phyloP scores from a whole-genome alignment of 345 rosid species.

The Raphanus sativus region DNA sequence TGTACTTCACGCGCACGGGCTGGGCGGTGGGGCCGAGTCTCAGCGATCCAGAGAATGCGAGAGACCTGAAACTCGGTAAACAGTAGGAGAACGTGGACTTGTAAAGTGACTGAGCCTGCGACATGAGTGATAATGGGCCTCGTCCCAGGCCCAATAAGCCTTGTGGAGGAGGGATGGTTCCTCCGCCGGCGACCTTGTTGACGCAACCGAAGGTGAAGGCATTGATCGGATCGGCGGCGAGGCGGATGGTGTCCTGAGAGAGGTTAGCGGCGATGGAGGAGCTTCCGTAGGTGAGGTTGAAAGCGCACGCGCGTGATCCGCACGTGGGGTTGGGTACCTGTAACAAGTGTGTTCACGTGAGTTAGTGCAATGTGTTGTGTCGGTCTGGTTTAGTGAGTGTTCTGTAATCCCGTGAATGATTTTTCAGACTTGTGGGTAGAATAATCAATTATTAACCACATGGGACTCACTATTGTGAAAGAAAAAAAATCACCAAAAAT shows the following conservation, averaged over 20 bases:
- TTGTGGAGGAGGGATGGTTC: constrained; percentile 58
- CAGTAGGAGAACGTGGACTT: constrained; percentile 85
- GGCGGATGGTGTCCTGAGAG: constrained; percentile 63
- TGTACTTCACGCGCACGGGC: constrained; percentile 68
- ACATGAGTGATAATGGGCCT: constrained; percentile 73
- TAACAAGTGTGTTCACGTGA: constrained; percentile 37
- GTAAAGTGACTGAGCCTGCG: constrained; percentile 79
- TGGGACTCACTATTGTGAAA: constrained; percentile 18
- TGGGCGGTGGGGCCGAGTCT: constrained; percentile 82
- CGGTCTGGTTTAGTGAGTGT: constrained; percentile 5
- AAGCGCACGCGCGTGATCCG: constrained; percentile 56
- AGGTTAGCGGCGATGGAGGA: constrained; percentile 71
- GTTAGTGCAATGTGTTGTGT: constrained; percentile 35
- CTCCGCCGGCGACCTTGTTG: constrained; percentile 64
- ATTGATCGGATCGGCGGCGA: constrained; percentile 62
- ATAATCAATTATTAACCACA: constrained; percentile 23
- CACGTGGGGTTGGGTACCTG: constrained; percentile 78
- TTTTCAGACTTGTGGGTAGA: constrained; percentile 26
- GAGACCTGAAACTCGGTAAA: constrained; percentile 74
- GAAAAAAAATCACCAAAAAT: background rate
- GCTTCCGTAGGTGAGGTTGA: constrained; percentile 81
- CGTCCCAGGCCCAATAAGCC: constrained; percentile 86
- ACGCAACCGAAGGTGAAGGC: constrained; percentile 80
- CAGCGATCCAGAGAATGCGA: constrained; percentile 75
- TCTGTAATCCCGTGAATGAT: constrained; percentile 34